Percentiles rank a stretch among this genome's conserved stretches.
phyloP scores from a whole-genome alignment of 768 basidiomycete species.

The Tulasnella sp. region DNA sequence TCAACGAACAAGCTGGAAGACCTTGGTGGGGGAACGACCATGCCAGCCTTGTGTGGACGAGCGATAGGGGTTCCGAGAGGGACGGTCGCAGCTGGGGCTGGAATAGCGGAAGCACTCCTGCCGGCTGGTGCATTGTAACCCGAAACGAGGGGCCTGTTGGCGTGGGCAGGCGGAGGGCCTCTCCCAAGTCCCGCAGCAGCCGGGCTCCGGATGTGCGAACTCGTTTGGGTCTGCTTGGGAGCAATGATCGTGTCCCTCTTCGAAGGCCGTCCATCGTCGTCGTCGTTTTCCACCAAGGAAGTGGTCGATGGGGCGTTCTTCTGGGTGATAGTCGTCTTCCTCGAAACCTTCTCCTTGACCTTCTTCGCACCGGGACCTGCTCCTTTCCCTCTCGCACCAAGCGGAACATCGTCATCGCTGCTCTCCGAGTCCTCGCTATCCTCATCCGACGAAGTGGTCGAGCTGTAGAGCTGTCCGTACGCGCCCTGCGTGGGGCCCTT shows the following conservation, averaged over 20 bases:
- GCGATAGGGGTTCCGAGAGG: neutral
- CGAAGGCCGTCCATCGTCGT: neutral
- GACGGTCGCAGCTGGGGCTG: neutral
- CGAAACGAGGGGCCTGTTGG: neutral
- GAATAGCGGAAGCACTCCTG: neutral
- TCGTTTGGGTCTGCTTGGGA: neutral
- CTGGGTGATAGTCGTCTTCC: constrained; percentile 24
- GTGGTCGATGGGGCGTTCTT: constrained; percentile 1
- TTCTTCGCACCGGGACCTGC: neutral
- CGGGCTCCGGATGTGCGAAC: neutral
- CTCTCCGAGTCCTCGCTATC: constrained; percentile 11
- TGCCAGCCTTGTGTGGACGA: neutral
- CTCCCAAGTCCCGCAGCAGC: neutral
- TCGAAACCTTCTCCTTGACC: neutral
- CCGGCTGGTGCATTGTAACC: neutral
- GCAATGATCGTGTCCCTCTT: neutral
- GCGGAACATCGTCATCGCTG: constrained; percentile 16
- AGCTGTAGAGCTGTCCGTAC: constrained; percentile 14
- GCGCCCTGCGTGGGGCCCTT: neutral
- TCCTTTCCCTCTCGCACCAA: neutral
- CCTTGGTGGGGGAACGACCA: constrained; percentile 1
- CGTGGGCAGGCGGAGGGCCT: neutral
- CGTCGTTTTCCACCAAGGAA: neutral
- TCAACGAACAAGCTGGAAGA: constrained; percentile 8
- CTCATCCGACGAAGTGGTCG: constrained; percentile 11